A percentile compares a stretch with the other conserved stretches of the same genome.
phyloP scores from a whole-genome alignment of 1,139 yeast species.

The Debaryomyces robertsiae region DNA sequence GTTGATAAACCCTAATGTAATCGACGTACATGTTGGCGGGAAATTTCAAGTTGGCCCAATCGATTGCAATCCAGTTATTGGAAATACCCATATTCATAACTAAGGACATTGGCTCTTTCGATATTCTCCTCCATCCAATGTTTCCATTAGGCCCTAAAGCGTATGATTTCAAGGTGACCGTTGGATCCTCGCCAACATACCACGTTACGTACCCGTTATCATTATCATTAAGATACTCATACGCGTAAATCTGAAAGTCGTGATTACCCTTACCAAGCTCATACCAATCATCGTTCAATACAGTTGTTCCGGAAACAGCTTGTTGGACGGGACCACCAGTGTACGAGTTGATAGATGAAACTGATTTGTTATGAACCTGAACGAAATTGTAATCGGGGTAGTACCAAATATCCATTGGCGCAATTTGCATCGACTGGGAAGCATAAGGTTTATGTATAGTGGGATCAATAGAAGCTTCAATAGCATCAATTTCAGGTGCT shows the following conservation, averaged over 20 bases:
- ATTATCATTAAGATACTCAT: constrained; percentile 72
- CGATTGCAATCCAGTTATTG: constrained; percentile 79
- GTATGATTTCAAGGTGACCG: constrained; percentile 60
- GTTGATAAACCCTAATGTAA: constrained; percentile 80
- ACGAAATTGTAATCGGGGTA: constrained; percentile 75
- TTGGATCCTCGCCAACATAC: constrained; percentile 74
- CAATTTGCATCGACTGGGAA: constrained; percentile 81
- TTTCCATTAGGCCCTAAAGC: constrained; percentile 85
- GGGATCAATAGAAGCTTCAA: constrained; percentile 71
- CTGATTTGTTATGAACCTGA: constrained; percentile 59
- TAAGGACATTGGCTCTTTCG: constrained; percentile 86
- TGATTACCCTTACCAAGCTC: constrained; percentile 52
- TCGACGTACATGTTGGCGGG: constrained; percentile 71
- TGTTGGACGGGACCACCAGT: constrained; percentile 87
- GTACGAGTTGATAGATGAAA: constrained; percentile 74
- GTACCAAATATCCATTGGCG: constrained; percentile 88
- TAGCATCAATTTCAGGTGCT: constrained; percentile 85
- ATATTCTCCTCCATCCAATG: constrained; percentile 68
- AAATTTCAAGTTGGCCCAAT: constrained; percentile 70
- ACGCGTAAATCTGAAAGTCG: constrained; percentile 70
- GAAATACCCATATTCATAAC: constrained; percentile 80
- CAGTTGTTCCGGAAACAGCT: constrained; percentile 75
- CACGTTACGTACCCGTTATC: constrained; percentile 74
- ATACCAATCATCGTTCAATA: constrained; percentile 75
- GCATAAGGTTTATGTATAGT: constrained; percentile 59